Percentiles rank a stretch among this genome's conserved stretches.
phyloP scores from a whole-genome alignment of 2,329 filamentous ascomycete species.

The Neonectria faginata region DNA sequence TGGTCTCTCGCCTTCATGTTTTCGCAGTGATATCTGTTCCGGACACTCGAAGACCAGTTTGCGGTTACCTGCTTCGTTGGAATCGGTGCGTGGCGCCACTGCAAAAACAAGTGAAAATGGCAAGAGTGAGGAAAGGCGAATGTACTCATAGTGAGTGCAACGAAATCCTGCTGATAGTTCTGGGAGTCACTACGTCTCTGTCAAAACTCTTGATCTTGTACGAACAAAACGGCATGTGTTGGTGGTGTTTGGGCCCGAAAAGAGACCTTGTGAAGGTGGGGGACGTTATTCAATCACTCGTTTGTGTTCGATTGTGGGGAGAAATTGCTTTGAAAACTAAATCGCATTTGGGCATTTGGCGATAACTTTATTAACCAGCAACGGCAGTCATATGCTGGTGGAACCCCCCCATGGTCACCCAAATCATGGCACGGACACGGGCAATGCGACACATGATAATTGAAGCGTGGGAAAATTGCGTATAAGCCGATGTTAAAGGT shows the following conservation, averaged over 20 bases:
- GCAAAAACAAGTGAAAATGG: too few species aligned
- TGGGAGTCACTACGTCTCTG: too few species aligned
- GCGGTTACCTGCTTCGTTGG: not conserved
- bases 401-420: not conserved
- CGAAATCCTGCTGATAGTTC: too few species aligned
- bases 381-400: not conserved
- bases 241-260: not conserved
- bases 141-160: too few species aligned
- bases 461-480: conserved; percentile 15
- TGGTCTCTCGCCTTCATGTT: not conserved
- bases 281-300: not conserved
- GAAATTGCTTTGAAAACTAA: too few species aligned
- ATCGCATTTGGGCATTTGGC: not conserved
- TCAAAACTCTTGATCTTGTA: too few species aligned
- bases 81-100: too few species aligned
- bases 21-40: not conserved
- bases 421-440: not conserved
- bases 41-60: too few species aligned
- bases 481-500: conserved; percentile 18
- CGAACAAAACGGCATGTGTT: too few species aligned
- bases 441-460: conserved; percentile 17
- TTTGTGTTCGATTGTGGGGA: too few species aligned
- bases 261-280: too few species aligned
- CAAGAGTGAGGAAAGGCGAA: too few species aligned
- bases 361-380: not conserved